A percentile compares a stretch with the other conserved stretches of the same genome.
Conservation (phyloP, 2,329 filamentous ascomycete genomes). For the Diaporthe ilicicola region DNA sequence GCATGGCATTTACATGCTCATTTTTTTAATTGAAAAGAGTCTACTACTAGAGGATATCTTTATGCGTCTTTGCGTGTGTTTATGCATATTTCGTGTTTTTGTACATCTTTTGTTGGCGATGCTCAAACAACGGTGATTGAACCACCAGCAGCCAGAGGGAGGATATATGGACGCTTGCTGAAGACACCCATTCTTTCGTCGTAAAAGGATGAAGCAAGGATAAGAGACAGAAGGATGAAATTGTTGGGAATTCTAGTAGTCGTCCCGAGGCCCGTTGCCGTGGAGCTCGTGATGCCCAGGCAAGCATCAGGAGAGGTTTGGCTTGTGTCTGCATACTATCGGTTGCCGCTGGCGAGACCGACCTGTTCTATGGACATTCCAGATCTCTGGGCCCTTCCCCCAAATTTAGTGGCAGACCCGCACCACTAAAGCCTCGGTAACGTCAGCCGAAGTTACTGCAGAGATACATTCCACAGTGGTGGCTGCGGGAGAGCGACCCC, state of each 20-base stretch:
- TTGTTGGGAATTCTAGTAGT: conserved; percentile 10
- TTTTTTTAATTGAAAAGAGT: conserved; percentile 25
- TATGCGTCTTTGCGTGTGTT: not conserved
- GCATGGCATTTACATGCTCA: conserved; percentile 33
- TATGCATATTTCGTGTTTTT: not conserved
- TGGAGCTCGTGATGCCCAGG: not conserved
- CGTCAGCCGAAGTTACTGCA: not conserved
- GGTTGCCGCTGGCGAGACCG: not conserved
- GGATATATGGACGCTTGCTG: too few species aligned
- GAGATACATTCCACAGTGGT: conserved; percentile 9
- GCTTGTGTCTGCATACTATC: not conserved
- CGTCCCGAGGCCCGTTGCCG: conserved; percentile 1
- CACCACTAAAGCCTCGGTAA: conserved; percentile 24
- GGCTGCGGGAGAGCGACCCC: too few species aligned
- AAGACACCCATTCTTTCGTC: too few species aligned
- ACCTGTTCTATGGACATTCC: not conserved
- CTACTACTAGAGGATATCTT: not conserved
- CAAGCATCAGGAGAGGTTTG: conserved; percentile 21
- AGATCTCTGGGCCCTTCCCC: not conserved
- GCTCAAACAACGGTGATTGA: not conserved
- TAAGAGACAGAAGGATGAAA: not conserved
- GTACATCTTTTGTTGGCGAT: not conserved
- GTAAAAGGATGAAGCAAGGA: not conserved
- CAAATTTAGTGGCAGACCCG: not conserved
- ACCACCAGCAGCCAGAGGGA: not conserved